These are phyloP conservation scores for Candida germanica DNA, from an alignment of 805 yeast species.

Conservation along the genomic window DNA sequence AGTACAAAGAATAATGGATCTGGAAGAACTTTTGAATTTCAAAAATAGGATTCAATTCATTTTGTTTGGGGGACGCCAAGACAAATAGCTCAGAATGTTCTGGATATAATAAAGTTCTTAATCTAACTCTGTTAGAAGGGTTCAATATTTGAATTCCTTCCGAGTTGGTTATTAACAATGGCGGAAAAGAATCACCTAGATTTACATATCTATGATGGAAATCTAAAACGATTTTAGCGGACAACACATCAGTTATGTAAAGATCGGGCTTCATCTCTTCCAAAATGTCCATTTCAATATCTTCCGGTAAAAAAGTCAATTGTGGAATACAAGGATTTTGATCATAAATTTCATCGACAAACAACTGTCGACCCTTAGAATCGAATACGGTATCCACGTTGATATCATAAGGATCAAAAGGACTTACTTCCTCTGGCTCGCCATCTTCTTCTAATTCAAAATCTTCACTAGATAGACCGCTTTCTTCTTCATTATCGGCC, in stretches of 20 bases:
- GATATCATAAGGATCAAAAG: constrained; percentile 39
- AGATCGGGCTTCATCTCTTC: constrained; percentile 16
- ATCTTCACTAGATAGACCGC: constrained; percentile 6
- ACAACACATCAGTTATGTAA: constrained; percentile 27
- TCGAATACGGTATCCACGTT: constrained; percentile 28
- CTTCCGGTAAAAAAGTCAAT: constrained; percentile 16
- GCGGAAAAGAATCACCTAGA: constrained; percentile 37
- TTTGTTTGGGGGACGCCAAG: constrained; percentile 49
- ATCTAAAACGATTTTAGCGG: constrained; percentile 26
- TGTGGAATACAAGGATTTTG: constrained; percentile 18
- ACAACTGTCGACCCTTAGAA: constrained; percentile 27
- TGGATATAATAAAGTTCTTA: constrained; percentile 40
- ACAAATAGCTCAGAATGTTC: constrained; percentile 48
- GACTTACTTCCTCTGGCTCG: constrained; percentile 31
- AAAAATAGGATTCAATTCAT: constrained; percentile 58
- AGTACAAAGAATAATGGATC: constrained; percentile 39
- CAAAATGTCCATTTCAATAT: constrained; percentile 8
- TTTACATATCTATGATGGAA: constrained; percentile 30
- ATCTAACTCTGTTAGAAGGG: constrained; percentile 25
- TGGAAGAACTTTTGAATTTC: constrained; percentile 53
- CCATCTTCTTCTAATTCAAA: constrained; percentile 17
- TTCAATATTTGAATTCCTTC: constrained; percentile 19
- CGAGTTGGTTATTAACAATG: constrained; percentile 17
- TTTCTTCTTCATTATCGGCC: background rate
- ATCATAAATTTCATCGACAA: constrained; percentile 26